Conservation (phyloP, 164 flowering plant genomes). For the Macadamia tetraphylla region DNA sequence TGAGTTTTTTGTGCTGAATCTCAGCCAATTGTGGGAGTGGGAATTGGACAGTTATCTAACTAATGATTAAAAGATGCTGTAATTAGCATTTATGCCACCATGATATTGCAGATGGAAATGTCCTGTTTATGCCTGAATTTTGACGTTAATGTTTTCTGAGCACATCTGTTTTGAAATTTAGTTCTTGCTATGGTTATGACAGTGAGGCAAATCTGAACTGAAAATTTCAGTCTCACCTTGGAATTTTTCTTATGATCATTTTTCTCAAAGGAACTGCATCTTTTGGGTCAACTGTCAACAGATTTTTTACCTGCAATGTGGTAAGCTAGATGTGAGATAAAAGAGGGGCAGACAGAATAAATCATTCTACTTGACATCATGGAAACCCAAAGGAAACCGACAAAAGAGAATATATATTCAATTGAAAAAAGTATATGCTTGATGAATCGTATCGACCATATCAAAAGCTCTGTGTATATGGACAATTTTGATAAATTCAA, state of each 20-base stretch:
- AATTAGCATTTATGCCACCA: too few species aligned
- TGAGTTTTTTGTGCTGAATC: too few species aligned
- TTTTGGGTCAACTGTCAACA: conserved; percentile 65
- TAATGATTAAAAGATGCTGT: too few species aligned
- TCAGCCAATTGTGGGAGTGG: too few species aligned
- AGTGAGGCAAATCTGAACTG: background rate
- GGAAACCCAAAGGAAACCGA: background rate
- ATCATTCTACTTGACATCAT: background rate
- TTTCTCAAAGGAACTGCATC: conserved; percentile 61
- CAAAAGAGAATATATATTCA: background rate
- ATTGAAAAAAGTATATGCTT: background rate
- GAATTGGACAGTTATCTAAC: too few species aligned
- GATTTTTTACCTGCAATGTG: conserved; percentile 66
- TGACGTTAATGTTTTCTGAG: too few species aligned
- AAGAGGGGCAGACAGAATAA: background rate
- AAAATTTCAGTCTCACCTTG: conserved; percentile 43
- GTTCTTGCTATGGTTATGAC: background rate
- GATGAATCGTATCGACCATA: background rate
- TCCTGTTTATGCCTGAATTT: too few species aligned
- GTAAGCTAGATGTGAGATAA: conserved; percentile 1
- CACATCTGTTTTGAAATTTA: too few species aligned
- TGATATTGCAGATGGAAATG: too few species aligned
- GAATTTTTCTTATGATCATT: conserved; percentile 74
- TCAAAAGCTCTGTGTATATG: background rate
- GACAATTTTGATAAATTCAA: too few species aligned